Percentiles rank a stretch among this genome's conserved stretches.
Evolutionary conservation across 2,329 filamentous ascomycete species (phyloP).

Genomic region (Pseudocercospora musae): DNA sequence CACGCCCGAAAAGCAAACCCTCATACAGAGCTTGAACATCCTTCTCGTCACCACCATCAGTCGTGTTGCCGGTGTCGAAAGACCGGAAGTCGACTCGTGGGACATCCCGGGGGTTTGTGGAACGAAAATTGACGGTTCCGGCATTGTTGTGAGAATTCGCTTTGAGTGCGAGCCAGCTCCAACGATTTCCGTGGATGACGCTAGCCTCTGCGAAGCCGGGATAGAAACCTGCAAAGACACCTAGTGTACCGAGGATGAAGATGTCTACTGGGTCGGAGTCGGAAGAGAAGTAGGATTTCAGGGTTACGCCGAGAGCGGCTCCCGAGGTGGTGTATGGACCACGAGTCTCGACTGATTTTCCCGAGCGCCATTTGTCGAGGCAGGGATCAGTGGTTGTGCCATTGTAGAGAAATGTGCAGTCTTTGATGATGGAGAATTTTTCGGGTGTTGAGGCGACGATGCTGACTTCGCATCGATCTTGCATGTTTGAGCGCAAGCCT

Average conservation of each 20-base stretch:
- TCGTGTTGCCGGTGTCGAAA: conserved; percentile 47
- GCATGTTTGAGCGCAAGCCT: conserved; percentile 62
- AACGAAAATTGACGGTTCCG: conserved; percentile 60
- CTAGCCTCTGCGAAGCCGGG: conserved; percentile 51
- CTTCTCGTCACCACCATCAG: conserved; percentile 32
- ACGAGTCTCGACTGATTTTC: conserved; percentile 34
- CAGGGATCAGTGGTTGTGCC: conserved; percentile 39
- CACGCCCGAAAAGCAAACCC: conserved; percentile 52
- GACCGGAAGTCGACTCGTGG: conserved; percentile 63
- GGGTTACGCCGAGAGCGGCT: conserved; percentile 50
- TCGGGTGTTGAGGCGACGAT: conserved; percentile 45
- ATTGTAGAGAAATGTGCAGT: conserved; percentile 38
- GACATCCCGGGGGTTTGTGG: conserved; percentile 60
- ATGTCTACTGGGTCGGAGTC: conserved; percentile 50
- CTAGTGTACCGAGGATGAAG: conserved; percentile 54
- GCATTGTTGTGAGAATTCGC: conserved; percentile 59
- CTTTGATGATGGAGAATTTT: conserved; percentile 39
- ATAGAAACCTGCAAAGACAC: conserved; percentile 56
- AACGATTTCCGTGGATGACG: conserved; percentile 44
- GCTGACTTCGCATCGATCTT: conserved; percentile 59
- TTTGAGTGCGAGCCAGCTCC: conserved; percentile 56
- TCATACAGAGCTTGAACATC: conserved; percentile 55
- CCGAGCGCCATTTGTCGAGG: conserved; percentile 43
- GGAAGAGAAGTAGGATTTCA: conserved; percentile 37
- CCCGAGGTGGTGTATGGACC: conserved; percentile 52